phyloP scores from a whole-genome alignment of 2,329 filamentous ascomycete species.

The Talaromyces sp. region DNA sequence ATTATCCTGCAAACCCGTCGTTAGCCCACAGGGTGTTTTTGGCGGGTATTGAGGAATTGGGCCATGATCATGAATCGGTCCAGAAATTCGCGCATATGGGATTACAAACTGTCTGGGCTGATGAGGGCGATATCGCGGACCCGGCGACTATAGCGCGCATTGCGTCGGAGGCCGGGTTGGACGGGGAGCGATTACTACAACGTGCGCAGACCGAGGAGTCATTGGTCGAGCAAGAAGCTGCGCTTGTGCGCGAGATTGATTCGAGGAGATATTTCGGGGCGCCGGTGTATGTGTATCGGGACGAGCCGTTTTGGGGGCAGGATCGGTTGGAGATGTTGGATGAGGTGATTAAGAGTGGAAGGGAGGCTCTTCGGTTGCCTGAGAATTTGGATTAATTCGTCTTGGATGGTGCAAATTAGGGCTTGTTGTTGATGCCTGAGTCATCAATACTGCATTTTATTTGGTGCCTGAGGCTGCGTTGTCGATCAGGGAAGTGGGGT shows the following conservation, averaged over 20 bases:
- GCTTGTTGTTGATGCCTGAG: not conserved
- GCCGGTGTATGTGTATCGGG: constrained; percentile 25
- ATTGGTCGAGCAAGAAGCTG: constrained; percentile 10
- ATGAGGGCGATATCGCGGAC: constrained; percentile 7
- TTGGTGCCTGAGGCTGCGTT: not conserved
- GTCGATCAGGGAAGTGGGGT: not conserved
- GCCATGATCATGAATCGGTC: constrained; percentile 13
- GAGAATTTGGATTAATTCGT: not conserved
- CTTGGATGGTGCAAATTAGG: not conserved
- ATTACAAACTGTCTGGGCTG: constrained; percentile 18
- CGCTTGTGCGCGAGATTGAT: constrained; percentile 23
- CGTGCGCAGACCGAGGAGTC: not conserved
- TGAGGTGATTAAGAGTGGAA: constrained; percentile 27
- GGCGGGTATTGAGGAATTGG: constrained; percentile 23
- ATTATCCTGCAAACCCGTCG: constrained; percentile 26
- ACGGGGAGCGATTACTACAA: not conserved
- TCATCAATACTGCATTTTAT: not conserved
- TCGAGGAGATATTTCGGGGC: constrained; percentile 26
- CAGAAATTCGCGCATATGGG: constrained; percentile 21
- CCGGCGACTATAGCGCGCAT: not conserved
- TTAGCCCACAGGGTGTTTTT: constrained; percentile 32
- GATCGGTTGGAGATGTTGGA: constrained; percentile 28
- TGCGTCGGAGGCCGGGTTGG: not conserved
- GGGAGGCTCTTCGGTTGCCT: not conserved
- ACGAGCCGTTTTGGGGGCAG: constrained; percentile 31